Base-by-base conservation (phyloP, 2,329 filamentous ascomycete genomes). In the Cercospora zeina region DNA sequence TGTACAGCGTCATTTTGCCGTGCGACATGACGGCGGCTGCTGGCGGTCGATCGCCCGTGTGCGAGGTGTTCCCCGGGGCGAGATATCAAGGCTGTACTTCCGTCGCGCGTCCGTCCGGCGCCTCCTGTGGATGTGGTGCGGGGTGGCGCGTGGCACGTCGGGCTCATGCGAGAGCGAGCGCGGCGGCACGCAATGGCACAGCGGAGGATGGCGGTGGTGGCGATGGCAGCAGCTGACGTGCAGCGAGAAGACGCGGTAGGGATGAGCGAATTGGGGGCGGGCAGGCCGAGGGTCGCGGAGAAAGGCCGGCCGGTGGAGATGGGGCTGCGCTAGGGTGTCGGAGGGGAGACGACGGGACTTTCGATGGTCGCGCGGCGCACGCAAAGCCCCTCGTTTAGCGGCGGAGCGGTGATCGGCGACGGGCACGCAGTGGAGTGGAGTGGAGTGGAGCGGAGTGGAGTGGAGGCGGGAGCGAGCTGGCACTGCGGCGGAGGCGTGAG, bases 1-100 rank as follows among this genome's bases (percentile, higher is more conserved):
- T 96, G 80, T 96, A 96, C 65, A 76, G 63, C 24, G 74, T 76
- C 74, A 76, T 76, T 68, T 75, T 76, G 42, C 73, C 73, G 70
- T 73, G 70, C 64, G 72, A 72, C 72, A 74, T 74, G 61, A 51
- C 62, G 59, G 59, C 62, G 58, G 61, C 51, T 24, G 45, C 30
- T 27, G 30, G 45, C 39, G 42, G 11, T 45, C 39, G 11, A 45
- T 58, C 56, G 27, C 56, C 30, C 51, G 24, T 54, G 60, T 50
- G 65, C 31, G 27, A 60, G 37, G 27, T 49, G 65, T 34, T 50
- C 67, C 62, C 55, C 67, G 63, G 51, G 62, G 50, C 24, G 31
- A 47, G 33, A 54, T 45, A 33, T 27, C 21, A 33, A 30, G 37
- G 10, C 56, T 39, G 42, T 45, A 45, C 57, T 45, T 45, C 34